Evolutionary conservation across 345 rosid genomes (phyloP).

Genomic region (Aegle marmelos): DNA sequence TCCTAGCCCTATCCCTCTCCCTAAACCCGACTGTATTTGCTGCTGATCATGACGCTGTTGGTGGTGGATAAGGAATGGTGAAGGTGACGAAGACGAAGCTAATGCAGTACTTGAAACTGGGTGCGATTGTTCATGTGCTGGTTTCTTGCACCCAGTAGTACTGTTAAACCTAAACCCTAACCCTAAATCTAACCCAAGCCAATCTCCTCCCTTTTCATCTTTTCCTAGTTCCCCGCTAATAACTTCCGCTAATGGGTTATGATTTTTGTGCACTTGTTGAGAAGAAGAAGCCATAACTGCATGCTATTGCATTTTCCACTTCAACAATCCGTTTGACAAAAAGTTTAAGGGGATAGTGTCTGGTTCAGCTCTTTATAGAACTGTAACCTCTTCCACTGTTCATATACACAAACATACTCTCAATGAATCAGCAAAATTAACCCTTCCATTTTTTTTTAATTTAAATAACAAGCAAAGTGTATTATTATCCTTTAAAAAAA

Average conservation of each 20-base stretch:
- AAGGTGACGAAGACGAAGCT: background rate
- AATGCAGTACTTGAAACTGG: slow-evolving; percentile 4
- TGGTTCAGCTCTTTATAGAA: slow-evolving; percentile 21
- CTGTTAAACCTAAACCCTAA: slow-evolving; percentile 12
- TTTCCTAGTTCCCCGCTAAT: background rate
- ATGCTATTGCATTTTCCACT: slow-evolving; percentile 1
- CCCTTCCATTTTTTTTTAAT: background rate
- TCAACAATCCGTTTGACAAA: background rate
- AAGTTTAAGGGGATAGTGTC: slow-evolving; percentile 8
- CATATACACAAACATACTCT: background rate
- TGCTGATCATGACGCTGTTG: background rate
- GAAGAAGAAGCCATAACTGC: slow-evolving; percentile 32
- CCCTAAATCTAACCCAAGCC: slow-evolving; percentile 38
- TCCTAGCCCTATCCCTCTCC: slow-evolving; percentile 10
- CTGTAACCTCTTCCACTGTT: background rate
- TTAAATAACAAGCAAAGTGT: background rate
- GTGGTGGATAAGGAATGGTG: background rate
- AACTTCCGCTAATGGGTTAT: background rate
- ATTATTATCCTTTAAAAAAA: background rate
- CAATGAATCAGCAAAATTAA: background rate
- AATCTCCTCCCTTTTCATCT: slow-evolving; percentile 17
- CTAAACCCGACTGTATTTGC: slow-evolving; percentile 17
- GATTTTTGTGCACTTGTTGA: slow-evolving; percentile 10
- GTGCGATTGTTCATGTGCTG: slow-evolving; percentile 5
- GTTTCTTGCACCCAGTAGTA: slow-evolving; percentile 10